phyloP scores from a whole-genome alignment of 2,329 filamentous ascomycete species.

The Dactylonectria macrodidyma region DNA sequence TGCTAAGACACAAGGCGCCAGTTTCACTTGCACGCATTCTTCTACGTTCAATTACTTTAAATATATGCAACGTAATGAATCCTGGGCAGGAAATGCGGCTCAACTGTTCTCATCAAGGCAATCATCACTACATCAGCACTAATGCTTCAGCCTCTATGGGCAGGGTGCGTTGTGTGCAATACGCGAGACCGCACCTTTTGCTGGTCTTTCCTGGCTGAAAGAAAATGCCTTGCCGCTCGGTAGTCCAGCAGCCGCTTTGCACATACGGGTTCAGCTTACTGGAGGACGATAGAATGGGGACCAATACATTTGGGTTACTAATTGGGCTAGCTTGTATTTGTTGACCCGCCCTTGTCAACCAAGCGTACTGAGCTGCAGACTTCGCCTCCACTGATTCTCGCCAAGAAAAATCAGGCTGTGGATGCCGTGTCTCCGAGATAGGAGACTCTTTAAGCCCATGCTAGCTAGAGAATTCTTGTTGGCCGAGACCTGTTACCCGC shows the following conservation, averaged over 20 bases:
- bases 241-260: neutral
- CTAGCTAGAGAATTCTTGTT: neutral
- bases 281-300: neutral
- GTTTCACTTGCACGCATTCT: neutral
- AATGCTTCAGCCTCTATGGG: neutral
- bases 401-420: neutral
- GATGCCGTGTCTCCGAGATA: neutral
- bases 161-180: neutral
- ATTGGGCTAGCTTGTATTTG: neutral
- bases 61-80: neutral
- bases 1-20: neutral
- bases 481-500: neutral
- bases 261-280: neutral
- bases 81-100: neutral
- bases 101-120: neutral
- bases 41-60: neutral
- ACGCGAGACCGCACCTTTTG: neutral
- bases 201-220: neutral
- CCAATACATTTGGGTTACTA: neutral
- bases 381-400: neutral
- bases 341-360: neutral
- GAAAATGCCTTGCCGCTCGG: neutral
- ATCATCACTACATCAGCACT: neutral
- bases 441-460: neutral
- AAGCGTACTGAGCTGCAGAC: neutral